A percentile compares a stretch with the other conserved stretches of the same genome.
Evolutionary conservation across 129 eudicot genomes (phyloP).

Genomic region (Escallonia rubra): DNA sequence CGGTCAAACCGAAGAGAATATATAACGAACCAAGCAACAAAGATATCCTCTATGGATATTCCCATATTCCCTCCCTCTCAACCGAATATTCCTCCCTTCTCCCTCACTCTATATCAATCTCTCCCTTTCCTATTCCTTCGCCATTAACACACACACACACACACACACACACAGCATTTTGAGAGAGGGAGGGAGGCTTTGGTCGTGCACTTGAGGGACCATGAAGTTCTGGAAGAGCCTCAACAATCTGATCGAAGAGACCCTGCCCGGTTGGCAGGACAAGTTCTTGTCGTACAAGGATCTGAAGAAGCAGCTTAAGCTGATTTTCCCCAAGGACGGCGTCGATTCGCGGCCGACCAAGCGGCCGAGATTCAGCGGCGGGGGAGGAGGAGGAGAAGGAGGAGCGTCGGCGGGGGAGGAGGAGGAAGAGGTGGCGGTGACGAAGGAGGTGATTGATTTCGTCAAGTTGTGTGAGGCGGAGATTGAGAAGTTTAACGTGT

Average conservation of each 20-base stretch:
- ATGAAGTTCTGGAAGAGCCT: constrained; percentile 64
- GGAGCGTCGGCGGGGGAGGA: constrained; percentile 8
- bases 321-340: constrained; percentile 20
- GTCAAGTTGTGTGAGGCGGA: constrained; percentile 47
- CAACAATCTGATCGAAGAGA: constrained; percentile 38
- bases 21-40: no score
- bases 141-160: no score
- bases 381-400: constrained; percentile 7
- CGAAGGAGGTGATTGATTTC: constrained; percentile 43
- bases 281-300: constrained; percentile 56
- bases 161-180: no score
- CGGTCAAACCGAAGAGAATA: no score
- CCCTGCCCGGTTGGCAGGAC: constrained; percentile 69
- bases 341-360: constrained; percentile 22
- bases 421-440: constrained; percentile 16
- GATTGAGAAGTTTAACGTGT: constrained; percentile 52
- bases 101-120: no score
- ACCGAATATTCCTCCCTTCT: no score
- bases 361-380: constrained; percentile 26
- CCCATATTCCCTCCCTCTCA: no score
- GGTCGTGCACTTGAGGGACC: background rate
- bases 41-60: no score
- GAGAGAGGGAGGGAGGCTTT: background rate
- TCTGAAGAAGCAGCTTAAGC: constrained; percentile 57
- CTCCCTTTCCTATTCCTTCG: no score